Base-by-base conservation (phyloP, 2,329 filamentous ascomycete genomes). In the Penicillium sp. region DNA sequence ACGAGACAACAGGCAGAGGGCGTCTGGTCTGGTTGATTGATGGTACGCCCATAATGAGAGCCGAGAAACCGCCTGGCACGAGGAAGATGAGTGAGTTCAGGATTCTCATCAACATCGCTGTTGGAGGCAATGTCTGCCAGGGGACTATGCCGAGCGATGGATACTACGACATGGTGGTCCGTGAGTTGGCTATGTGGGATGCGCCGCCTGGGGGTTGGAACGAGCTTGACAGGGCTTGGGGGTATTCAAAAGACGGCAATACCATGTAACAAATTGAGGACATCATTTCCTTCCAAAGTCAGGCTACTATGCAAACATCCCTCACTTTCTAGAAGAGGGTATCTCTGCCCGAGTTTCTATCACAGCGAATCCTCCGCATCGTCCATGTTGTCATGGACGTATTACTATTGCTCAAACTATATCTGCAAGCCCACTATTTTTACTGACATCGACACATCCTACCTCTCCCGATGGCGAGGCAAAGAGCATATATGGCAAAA, bases 41-140 rank as follows among this genome's bases (percentile, higher is more conserved):
- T 51, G 58, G 58, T 9, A 53, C 0, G 14, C 57, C 58, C 14
- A 54, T 59, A 30, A 61, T 61, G 58, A 58, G 57, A 40, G 58
- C 58, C 11, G 57, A 59, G 46, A 61, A 59, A 49, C 58, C 58
- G 27, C 50, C 57, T 41, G 58, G 58, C 13, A 61, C 55, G 35
- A 59, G 58, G 44, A 59, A 55, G 37, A 61, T 61, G 58, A 57
- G 57, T 31, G 58, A 61, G 37, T 59, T 61, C 42, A 58, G 57
- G 50, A 58, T 61, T 13, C 58, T 61, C 34, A 56, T 61, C 51
- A 61, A 61, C 30, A 59, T 61, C 18, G 58, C 58, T 38, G 55
- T 61, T 39, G 58, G 58, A 43, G 58, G 58, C 43, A 59, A 61
- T 57, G 58, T 61, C 40, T 61, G 58, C 25, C 53, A 59, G 41